Conservation (phyloP, 257 asterid genomes). For the Leonotis leonurus region DNA sequence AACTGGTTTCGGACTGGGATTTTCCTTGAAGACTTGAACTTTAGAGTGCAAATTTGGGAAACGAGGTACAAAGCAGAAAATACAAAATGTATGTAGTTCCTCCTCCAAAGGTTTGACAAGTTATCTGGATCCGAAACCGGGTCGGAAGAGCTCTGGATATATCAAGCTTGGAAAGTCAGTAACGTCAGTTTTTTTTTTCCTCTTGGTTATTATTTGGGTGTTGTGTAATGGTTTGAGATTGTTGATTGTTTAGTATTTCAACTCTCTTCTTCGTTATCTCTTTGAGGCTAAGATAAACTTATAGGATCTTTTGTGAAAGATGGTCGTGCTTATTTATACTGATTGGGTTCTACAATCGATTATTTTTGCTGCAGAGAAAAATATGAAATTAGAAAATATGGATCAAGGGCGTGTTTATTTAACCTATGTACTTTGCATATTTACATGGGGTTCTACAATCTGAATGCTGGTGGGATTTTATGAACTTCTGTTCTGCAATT, state of each 20-base stretch:
- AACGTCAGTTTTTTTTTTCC: not conserved
- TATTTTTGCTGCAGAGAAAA: not conserved
- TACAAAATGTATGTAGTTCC: too few relatives aligned
- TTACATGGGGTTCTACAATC: not conserved
- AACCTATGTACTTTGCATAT: not conserved
- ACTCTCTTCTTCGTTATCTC: not conserved
- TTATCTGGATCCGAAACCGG: too few relatives aligned
- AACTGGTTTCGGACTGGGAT: not conserved
- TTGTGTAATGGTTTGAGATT: not conserved
- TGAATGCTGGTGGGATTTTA: not conserved
- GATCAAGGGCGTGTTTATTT: not conserved
- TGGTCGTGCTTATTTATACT: too few relatives aligned
- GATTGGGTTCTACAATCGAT: too few relatives aligned
- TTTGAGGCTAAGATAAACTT: not conserved
- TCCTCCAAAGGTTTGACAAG: constrained; percentile 3
- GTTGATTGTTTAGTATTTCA: not conserved
- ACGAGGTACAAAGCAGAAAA: not conserved
- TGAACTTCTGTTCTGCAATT: not conserved
- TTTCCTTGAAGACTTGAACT: not conserved
- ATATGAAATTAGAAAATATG: not conserved
- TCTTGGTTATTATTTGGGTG: not conserved
- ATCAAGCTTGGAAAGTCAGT: too few relatives aligned
- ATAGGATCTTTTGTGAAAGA: not conserved
- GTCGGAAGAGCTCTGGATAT: too few relatives aligned
- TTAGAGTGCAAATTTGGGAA: not conserved